Percentiles rank a stretch among this genome's conserved stretches.
These are phyloP conservation scores for Suillus fuscotomentosus DNA, from an alignment of 768 basidiomycete species.

Conservation along the genomic window DNA sequence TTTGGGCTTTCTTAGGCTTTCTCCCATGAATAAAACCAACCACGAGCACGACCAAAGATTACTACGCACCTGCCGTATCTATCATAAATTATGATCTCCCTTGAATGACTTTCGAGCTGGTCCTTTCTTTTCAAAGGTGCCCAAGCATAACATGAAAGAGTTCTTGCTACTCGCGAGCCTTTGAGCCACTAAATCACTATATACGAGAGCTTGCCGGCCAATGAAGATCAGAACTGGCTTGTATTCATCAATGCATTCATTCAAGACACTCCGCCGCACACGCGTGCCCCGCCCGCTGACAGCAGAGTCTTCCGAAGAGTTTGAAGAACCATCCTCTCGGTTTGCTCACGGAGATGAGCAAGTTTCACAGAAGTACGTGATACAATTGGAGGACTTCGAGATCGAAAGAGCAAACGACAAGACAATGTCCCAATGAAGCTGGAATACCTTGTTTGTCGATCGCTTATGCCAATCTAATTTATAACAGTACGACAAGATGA, in stretches of 20 bases:
- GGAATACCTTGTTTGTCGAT: background rate
- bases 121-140: background rate
- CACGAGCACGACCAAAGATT: background rate
- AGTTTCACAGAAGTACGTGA: conserved; percentile 4
- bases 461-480: background rate
- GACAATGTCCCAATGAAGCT: background rate
- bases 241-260: background rate
- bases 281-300: conserved; percentile 11
- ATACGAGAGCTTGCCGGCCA: background rate
- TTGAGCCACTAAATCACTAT: conserved; percentile 8
- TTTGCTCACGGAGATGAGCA: conserved; percentile 13
- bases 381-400: conserved; percentile 4
- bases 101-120: background rate
- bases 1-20: background rate
- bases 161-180: background rate
- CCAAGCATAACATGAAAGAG: background rate
- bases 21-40: background rate
- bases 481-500: conserved; percentile 12
- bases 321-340: conserved; percentile 7
- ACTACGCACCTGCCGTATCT: background rate
- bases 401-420: conserved; percentile 10
- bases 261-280: background rate
- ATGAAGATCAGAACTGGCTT: background rate
- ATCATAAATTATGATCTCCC: too few relatives aligned
- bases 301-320: conserved; percentile 9